Conservation (phyloP, 2,329 filamentous ascomycete species). For the Xylariaceae sp. region DNA sequence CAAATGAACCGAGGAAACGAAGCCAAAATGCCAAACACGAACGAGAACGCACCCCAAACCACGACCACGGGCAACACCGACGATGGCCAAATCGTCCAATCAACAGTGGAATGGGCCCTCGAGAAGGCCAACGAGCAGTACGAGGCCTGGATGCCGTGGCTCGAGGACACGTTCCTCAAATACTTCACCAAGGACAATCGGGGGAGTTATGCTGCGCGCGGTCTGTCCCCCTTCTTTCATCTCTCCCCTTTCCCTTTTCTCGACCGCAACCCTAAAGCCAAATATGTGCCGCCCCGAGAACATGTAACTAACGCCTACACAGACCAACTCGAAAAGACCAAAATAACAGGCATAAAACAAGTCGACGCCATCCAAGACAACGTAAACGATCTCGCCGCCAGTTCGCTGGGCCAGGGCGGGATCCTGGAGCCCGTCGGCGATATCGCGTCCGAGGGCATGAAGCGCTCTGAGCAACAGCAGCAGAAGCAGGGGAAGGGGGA, state of each 20-base stretch:
- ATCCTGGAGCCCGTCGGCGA: conserved; percentile 61
- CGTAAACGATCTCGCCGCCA: conserved; percentile 55
- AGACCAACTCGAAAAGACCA: conserved; percentile 65
- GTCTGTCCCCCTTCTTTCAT: conserved; percentile 36
- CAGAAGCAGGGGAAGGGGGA: not conserved
- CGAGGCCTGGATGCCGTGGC: conserved; percentile 70
- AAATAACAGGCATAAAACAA: conserved; percentile 61
- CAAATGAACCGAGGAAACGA: too few relatives aligned
- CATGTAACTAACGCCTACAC: not conserved
- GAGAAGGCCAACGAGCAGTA: conserved; percentile 67
- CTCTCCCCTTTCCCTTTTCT: not conserved
- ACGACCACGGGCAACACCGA: not conserved
- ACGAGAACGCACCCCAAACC: not conserved
- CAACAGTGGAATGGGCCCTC: conserved; percentile 47
- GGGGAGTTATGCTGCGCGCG: conserved; percentile 63
- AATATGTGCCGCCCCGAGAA: too few relatives aligned
- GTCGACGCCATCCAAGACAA: conserved; percentile 65
- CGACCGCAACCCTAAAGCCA: too few relatives aligned
- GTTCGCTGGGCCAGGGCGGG: conserved; percentile 64
- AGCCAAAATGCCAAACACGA: not conserved
- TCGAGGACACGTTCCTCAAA: conserved; percentile 66
- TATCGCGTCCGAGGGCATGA: conserved; percentile 57
- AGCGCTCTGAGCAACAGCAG: conserved; percentile 49
- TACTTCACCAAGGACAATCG: conserved; percentile 77
- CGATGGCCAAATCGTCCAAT: conserved; percentile 3